Evolutionary conservation across 148 eudicot genomes (phyloP).

Genomic region (Simmondsia chinensis): DNA sequence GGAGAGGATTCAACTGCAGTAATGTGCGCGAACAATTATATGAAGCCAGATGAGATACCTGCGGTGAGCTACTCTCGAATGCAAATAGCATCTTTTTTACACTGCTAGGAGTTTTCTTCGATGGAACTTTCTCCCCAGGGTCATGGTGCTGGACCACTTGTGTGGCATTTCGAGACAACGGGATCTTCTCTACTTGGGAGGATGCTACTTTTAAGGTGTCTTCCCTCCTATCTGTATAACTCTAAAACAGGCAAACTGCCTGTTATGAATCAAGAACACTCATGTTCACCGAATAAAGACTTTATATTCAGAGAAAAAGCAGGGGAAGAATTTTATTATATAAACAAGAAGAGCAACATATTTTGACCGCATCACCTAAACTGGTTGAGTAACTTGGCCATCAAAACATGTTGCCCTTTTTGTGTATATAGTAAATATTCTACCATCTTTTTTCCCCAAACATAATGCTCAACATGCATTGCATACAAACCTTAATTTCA

Average conservation of each 20-base stretch:
- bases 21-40: slow-evolving; percentile 4
- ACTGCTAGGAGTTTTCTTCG: slow-evolving; percentile 43
- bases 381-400: too few species aligned
- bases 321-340: too few species aligned
- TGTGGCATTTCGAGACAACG: slow-evolving; percentile 8
- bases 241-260: slow-evolving; percentile 21
- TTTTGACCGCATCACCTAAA: too few species aligned
- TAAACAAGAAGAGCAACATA: too few species aligned
- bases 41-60: slow-evolving; percentile 41
- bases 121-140: slow-evolving; percentile 24
- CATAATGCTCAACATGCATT: too few species aligned
- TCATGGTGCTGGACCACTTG: slow-evolving; percentile 13
- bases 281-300: too few species aligned
- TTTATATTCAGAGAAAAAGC: too few species aligned
- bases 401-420: too few species aligned
- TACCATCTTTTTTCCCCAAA: too few species aligned
- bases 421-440: too few species aligned
- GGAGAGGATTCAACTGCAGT: slow-evolving; percentile 6
- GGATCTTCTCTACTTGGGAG: slow-evolving; percentile 15
- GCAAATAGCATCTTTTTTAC: slow-evolving; percentile 69
- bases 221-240: slow-evolving; percentile 24
- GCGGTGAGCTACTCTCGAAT: slow-evolving; percentile 48
- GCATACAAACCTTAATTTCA: too few species aligned
- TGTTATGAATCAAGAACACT: too few species aligned
- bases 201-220: slow-evolving; percentile 12